Evolutionary conservation across 257 asterid species (phyloP).

Genomic region (Lithospermum erythrorhizon): DNA sequence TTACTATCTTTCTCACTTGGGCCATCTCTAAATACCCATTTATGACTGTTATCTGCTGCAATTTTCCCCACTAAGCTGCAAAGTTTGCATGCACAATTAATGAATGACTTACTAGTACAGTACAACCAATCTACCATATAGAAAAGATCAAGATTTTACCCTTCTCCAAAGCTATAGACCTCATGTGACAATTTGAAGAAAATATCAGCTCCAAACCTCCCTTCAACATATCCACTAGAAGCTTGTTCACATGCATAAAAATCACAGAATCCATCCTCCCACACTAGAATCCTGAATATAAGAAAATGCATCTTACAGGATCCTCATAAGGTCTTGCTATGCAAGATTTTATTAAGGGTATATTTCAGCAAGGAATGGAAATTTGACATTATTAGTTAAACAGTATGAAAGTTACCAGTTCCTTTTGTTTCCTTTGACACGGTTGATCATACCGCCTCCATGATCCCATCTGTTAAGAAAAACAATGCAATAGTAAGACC

Average conservation of each 20-base stretch:
- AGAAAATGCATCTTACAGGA: constrained; percentile 7
- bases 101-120: background rate
- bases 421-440: constrained; percentile 64
- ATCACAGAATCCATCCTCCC: constrained; percentile 89
- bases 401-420: constrained; percentile 37
- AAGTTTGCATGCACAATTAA: constrained; percentile 2
- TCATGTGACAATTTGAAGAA: constrained; percentile 84
- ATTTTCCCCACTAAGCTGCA: constrained; percentile 73
- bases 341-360: too few species aligned
- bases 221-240: constrained; percentile 31
- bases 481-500: background rate
- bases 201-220: constrained; percentile 65
- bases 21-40: constrained; percentile 66
- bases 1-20: constrained; percentile 40
- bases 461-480: constrained; percentile 61
- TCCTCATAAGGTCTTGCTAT: background rate
- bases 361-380: background rate
- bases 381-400: background rate
- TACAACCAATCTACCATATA: background rate
- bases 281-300: constrained; percentile 67
- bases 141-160: constrained; percentile 26
- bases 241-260: constrained; percentile 52
- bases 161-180: constrained; percentile 80
- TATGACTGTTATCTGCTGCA: constrained; percentile 76
- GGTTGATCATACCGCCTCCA: constrained; percentile 50